Conservation (phyloP, 176 grass and related monocot genomes). For the Saccharum spontaneum region DNA sequence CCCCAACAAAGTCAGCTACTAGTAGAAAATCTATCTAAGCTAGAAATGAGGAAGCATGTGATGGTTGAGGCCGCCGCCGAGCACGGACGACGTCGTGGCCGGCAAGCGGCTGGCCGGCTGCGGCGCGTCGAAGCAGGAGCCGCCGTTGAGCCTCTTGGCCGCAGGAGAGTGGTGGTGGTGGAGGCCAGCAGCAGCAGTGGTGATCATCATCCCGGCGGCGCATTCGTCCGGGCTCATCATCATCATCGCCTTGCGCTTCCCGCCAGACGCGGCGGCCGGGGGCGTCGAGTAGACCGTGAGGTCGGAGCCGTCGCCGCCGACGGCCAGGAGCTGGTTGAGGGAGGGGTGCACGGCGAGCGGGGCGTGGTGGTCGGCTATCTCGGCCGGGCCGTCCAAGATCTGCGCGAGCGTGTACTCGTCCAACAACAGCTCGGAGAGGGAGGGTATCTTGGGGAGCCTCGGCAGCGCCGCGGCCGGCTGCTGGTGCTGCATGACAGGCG, state of each 20-base stretch:
- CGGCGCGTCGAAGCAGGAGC: too few species aligned
- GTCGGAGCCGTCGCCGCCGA: neutral
- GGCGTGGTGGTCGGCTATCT: neutral
- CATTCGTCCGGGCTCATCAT: neutral
- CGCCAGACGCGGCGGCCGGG: neutral
- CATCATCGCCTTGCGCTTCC: constrained; percentile 21
- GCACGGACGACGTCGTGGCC: neutral
- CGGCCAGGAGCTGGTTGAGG: constrained; percentile 42
- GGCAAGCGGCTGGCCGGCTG: neutral
- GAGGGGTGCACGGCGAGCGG: constrained; percentile 42
- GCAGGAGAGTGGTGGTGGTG: neutral
- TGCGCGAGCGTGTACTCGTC: constrained; percentile 45
- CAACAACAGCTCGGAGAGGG: constrained; percentile 36
- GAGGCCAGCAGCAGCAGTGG: neutral
- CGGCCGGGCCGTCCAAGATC: constrained; percentile 25
- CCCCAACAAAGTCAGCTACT: neutral
- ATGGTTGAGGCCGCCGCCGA: constrained; percentile 18
- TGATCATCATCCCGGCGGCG: neutral
- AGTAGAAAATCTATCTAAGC: too few species aligned
- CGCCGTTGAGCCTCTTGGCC: constrained; percentile 33
- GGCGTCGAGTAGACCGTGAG: constrained; percentile 5
- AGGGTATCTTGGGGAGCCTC: constrained; percentile 26
- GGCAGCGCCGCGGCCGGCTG: too few species aligned
- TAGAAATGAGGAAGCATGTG: constrained; percentile 44
- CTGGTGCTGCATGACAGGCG: neutral